A percentile compares a stretch with the other conserved stretches of the same genome.
Conservation (phyloP, 2,329 filamentous ascomycete genomes). For the Fusarium tanahbumbuense region DNA sequence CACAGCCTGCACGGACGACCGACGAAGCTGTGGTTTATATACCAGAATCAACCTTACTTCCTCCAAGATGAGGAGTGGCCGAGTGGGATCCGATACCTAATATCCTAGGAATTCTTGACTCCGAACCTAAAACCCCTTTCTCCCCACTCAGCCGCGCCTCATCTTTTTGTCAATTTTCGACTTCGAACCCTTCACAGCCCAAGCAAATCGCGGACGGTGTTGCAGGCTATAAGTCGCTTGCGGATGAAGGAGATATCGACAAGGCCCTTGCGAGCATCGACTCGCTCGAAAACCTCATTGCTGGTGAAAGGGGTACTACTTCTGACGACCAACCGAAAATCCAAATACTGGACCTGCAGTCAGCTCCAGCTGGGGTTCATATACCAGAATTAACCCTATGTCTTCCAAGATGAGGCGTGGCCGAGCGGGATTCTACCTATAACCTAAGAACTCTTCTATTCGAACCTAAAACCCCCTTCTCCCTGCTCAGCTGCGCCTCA, state of each 20-base stretch:
- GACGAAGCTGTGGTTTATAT: background rate
- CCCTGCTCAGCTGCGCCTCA: no score
- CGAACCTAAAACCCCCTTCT: no score
- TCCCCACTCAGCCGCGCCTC: background rate
- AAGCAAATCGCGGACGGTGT: constrained; percentile 81
- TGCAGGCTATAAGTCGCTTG: constrained; percentile 79
- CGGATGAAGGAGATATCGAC: constrained; percentile 86
- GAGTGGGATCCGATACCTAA: no score
- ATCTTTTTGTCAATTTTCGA: background rate
- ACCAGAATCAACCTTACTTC: background rate
- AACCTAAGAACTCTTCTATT: background rate
- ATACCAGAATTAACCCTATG: background rate
- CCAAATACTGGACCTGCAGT: constrained; percentile 75
- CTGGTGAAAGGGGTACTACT: constrained; percentile 70
- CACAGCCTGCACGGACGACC: no score
- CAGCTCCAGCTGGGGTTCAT: constrained; percentile 69
- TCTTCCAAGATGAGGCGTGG: no score
- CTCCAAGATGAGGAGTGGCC: background rate
- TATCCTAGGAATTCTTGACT: background rate
- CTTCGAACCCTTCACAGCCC: constrained; percentile 65
- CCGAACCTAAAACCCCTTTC: background rate
- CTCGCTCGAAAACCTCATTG: constrained; percentile 80
- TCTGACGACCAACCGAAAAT: constrained; percentile 46
- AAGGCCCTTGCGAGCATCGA: constrained; percentile 82
- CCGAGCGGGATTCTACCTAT: no score